Evolutionary conservation across 805 yeast genomes (phyloP).

Genomic region (Zygosaccharomyces pseudorouxii): DNA sequence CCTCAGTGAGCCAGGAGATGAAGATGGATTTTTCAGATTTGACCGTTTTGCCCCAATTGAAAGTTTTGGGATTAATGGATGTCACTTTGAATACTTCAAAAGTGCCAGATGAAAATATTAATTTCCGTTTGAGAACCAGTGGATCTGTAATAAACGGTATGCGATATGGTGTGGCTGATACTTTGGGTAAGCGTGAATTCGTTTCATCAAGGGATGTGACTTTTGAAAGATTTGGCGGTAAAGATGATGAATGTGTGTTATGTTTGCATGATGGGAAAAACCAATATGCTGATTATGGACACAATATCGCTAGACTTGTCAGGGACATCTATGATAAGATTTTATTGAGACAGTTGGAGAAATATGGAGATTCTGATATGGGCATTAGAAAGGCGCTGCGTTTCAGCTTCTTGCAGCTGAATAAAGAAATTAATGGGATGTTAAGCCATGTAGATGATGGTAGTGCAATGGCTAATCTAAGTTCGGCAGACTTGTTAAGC

Average conservation of each 20-base stretch:
- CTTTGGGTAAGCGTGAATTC: conserved; percentile 60
- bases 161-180: conserved; percentile 89
- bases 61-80: conserved; percentile 85
- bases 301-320: conserved; percentile 63
- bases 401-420: conserved; percentile 71
- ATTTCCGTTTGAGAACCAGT: conserved; percentile 84
- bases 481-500: conserved; percentile 64
- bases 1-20: conserved; percentile 43
- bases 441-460: conserved; percentile 49
- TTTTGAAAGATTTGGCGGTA: conserved; percentile 80
- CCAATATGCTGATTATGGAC: conserved; percentile 47
- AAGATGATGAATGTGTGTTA: conserved; percentile 71
- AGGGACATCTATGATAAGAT: conserved; percentile 70
- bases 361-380: conserved; percentile 41
- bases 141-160: conserved; percentile 71
- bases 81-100: conserved; percentile 85
- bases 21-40: conserved; percentile 53
- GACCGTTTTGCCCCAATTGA: conserved; percentile 66
- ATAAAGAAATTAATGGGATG: conserved; percentile 67
- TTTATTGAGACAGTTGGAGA: conserved; percentile 43
- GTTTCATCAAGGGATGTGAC: conserved; percentile 81
- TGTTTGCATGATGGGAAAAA: conserved; percentile 83
- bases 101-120: conserved; percentile 82
- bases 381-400: conserved; percentile 71
- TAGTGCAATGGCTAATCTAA: conserved; percentile 45